Percentiles rank a stretch among this genome's conserved stretches.
phyloP scores from a whole-genome alignment of 2,329 filamentous ascomycete species.

The Passalora sequoiae region DNA sequence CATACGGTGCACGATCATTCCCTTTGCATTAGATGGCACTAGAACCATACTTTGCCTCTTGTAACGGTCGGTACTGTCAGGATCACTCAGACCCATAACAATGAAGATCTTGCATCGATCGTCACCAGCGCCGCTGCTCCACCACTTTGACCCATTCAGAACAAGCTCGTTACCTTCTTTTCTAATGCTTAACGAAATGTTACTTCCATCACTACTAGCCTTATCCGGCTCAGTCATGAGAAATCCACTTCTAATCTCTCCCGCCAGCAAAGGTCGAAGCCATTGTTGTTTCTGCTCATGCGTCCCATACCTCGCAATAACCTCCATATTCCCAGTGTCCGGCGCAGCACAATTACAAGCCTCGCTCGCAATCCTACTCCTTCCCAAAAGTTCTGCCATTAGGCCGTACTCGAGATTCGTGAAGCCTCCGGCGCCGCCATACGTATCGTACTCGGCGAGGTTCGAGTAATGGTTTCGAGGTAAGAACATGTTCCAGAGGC shows the following conservation, averaged over 20 bases:
- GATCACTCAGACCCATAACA: conserved; percentile 90
- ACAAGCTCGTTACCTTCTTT: conserved; percentile 84
- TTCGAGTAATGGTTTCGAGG: conserved; percentile 77
- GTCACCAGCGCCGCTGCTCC: conserved; percentile 93
- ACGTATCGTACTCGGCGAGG: conserved; percentile 16
- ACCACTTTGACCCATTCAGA: conserved; percentile 98
- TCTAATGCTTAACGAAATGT: conserved; percentile 62
- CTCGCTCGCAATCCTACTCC: conserved; percentile 76
- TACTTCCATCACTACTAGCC: conserved; percentile 47
- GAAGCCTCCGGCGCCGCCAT: conserved; percentile 83
- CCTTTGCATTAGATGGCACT: conserved; percentile 73
- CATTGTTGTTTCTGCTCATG: conserved; percentile 47
- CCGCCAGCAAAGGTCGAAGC: conserved; percentile 47
- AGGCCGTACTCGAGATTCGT: conserved; percentile 94
- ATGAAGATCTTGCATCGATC: conserved; percentile 88
- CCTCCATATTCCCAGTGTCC: conserved; percentile 50
- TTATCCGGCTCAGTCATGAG: conserved; percentile 44
- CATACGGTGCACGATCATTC: conserved; percentile 89
- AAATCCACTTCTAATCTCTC: conserved; percentile 47
- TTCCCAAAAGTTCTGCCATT: conserved; percentile 94
- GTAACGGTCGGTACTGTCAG: conserved; percentile 70
- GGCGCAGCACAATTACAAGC: conserved; percentile 65
- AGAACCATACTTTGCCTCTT: conserved; percentile 90
- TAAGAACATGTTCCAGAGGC: conserved; percentile 98
- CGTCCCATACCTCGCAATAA: conserved; percentile 50